Percentiles rank a stretch among this genome's conserved stretches.
phyloP scores from a whole-genome alignment of 1,139 yeast genomes.

The Hanseniaspora sp. region DNA sequence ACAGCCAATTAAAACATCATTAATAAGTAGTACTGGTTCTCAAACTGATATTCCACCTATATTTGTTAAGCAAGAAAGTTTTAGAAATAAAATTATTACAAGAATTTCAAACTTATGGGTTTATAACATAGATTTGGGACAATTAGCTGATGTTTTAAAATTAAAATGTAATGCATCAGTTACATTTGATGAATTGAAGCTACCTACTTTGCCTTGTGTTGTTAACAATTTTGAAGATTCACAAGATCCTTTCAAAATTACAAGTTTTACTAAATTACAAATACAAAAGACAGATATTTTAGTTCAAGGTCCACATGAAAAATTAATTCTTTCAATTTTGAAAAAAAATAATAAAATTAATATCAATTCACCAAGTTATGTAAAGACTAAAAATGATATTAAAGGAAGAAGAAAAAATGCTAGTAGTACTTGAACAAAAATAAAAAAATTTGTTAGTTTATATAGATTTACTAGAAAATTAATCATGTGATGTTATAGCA shows the following conservation, averaged over 20 bases:
- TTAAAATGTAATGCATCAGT: slow-evolving; percentile 83
- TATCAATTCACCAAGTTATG: slow-evolving; percentile 45
- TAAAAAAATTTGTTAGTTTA: no score
- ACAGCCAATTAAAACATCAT: slow-evolving; percentile 2
- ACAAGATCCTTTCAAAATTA: background rate
- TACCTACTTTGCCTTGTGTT: slow-evolving; percentile 1
- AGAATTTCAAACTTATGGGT: slow-evolving; percentile 57
- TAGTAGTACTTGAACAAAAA: slow-evolving; percentile 8
- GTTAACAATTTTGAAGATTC: slow-evolving; percentile 11
- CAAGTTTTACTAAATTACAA: slow-evolving; percentile 30
- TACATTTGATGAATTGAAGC: slow-evolving; percentile 42
- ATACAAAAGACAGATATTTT: slow-evolving; percentile 56
- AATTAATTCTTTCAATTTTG: slow-evolving; percentile 46
- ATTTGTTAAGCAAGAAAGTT: slow-evolving; percentile 59
- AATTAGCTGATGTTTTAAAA: slow-evolving; percentile 57
- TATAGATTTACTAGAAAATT: no score
- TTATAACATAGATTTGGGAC: slow-evolving; percentile 54
- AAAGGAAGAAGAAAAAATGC: slow-evolving; percentile 34
- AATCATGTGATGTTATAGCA: no score
- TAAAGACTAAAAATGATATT: slow-evolving; percentile 52
- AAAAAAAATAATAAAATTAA: slow-evolving; percentile 57
- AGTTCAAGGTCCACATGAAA: slow-evolving; percentile 86
- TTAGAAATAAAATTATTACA: slow-evolving; percentile 75
- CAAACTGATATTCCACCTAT: slow-evolving; percentile 59
- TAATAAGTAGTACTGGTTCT: slow-evolving; percentile 35